Percentiles rank a stretch among this genome's conserved stretches.
These are phyloP conservation scores for Debaryomyces nepalensis DNA, from an alignment of 1,139 yeast species.

Conservation along the genomic window DNA sequence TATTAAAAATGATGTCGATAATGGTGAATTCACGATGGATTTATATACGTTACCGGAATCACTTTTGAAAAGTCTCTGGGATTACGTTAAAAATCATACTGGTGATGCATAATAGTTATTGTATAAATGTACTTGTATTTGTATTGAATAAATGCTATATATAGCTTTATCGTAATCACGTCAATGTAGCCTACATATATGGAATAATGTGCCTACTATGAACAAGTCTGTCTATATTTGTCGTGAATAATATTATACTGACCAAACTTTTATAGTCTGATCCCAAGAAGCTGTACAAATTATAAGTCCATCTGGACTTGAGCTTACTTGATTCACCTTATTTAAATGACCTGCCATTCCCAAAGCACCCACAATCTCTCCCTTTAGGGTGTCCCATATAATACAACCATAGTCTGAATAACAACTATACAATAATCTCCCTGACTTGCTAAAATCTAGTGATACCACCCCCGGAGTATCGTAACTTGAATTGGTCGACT, in stretches of 20 bases:
- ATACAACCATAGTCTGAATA: constrained; percentile 78
- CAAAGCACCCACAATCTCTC: constrained; percentile 62
- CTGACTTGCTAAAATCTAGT: constrained; percentile 74
- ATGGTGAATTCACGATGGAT: constrained; percentile 97
- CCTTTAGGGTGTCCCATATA: constrained; percentile 78
- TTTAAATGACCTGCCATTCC: constrained; percentile 60
- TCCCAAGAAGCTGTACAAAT: constrained; percentile 78
- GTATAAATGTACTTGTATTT: constrained; percentile 3
- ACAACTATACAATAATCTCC: constrained; percentile 74
- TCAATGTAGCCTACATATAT: no score
- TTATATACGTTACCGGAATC: constrained; percentile 92
- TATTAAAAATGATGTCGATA: constrained; percentile 92
- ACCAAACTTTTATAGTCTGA: constrained; percentile 68
- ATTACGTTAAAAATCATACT: constrained; percentile 77
- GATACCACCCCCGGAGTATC: constrained; percentile 71
- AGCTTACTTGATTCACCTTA: constrained; percentile 64
- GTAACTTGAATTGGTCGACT: constrained; percentile 32
- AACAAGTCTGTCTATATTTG: background rate
- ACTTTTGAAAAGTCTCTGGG: constrained; percentile 91
- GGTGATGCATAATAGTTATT: constrained; percentile 35
- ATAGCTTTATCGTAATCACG: background rate
- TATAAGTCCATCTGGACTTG: constrained; percentile 77
- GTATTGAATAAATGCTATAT: constrained; percentile 11
- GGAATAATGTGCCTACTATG: no score
- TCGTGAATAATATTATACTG: constrained; percentile 34